A percentile compares a stretch with the other conserved stretches of the same genome.
phyloP scores from a whole-genome alignment of 768 basidiomycete genomes.

The Auricularia sp. region DNA sequence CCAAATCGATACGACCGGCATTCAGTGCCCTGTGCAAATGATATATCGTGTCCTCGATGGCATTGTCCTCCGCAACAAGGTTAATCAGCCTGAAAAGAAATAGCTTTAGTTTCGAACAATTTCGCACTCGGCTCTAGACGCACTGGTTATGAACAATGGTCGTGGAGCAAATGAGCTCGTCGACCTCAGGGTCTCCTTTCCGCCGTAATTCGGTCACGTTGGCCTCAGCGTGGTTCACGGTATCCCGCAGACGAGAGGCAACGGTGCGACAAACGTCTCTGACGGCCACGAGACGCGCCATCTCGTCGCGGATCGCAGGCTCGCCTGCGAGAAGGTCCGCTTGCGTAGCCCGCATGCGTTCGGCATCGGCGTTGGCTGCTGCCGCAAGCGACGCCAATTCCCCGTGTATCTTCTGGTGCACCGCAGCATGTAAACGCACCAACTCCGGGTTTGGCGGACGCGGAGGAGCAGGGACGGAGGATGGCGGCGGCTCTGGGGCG shows the following conservation, averaged over 20 bases:
- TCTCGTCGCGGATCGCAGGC: constrained; percentile 93
- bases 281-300: constrained; percentile 88
- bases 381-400: constrained; percentile 64
- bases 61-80: constrained; percentile 97
- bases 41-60: constrained; percentile 97
- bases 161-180: constrained; percentile 92
- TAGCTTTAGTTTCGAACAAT: background rate
- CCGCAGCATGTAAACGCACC: constrained; percentile 62
- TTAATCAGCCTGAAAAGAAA: constrained; percentile 63
- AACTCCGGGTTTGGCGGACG: constrained; percentile 88
- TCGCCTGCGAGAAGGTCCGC: constrained; percentile 79
- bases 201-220: constrained; percentile 68
- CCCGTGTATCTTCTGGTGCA: constrained; percentile 64
- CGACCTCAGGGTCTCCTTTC: constrained; percentile 86
- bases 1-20: constrained; percentile 82
- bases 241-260: constrained; percentile 49
- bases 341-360: constrained; percentile 71
- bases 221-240: constrained; percentile 57
- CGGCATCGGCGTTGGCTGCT: constrained; percentile 52
- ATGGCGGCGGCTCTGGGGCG: constrained; percentile 5
- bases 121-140: constrained; percentile 21
- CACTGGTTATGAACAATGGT: constrained; percentile 97
- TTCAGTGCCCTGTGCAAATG: constrained; percentile 92
- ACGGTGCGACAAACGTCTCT: constrained; percentile 81
- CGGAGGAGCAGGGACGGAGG: constrained; percentile 42